Percentiles rank a stretch among this genome's conserved stretches.
phyloP scores from a whole-genome alignment of 108 stramenopile species.

The Conticribra weissflogii region DNA sequence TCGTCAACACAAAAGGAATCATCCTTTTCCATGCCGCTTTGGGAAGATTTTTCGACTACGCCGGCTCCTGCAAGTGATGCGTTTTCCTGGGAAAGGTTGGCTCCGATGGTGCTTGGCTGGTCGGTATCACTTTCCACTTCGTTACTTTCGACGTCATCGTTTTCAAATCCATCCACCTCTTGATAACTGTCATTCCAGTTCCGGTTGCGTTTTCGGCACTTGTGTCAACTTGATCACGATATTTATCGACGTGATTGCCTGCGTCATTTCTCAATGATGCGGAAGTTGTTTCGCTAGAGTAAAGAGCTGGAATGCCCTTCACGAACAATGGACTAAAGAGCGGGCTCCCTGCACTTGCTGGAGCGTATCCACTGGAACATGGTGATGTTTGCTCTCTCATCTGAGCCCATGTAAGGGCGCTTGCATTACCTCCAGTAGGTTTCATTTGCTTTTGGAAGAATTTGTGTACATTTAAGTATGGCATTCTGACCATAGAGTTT shows the following conservation, averaged over 20 bases:
- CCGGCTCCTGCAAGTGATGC: neutral
- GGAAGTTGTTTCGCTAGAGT: no score
- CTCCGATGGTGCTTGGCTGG: neutral
- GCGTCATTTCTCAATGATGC: no score
- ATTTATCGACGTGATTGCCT: no score
- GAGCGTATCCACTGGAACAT: constrained; percentile 36
- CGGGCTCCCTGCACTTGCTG: constrained; percentile 29
- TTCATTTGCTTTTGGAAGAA: constrained; percentile 11
- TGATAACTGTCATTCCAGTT: no score
- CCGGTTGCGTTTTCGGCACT: no score
- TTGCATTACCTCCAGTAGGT: neutral
- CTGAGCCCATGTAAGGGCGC: constrained; percentile 25
- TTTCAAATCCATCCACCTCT: no score
- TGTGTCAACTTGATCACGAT: no score
- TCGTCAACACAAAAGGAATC: neutral
- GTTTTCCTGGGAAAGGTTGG: neutral
- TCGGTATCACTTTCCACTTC: no score
- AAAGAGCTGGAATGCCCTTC: constrained; percentile 10
- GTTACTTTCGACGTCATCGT: no score
- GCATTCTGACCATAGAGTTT: constrained; percentile 10
- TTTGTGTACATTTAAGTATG: no score
- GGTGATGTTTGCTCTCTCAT: constrained; percentile 34
- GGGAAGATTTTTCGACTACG: no score
- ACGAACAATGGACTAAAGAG: constrained; percentile 30
- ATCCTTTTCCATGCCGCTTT: neutral